phyloP scores from a whole-genome alignment of 805 yeast genomes.

The fission yeast (Schizosaccharomyces pombe) region DNA sequence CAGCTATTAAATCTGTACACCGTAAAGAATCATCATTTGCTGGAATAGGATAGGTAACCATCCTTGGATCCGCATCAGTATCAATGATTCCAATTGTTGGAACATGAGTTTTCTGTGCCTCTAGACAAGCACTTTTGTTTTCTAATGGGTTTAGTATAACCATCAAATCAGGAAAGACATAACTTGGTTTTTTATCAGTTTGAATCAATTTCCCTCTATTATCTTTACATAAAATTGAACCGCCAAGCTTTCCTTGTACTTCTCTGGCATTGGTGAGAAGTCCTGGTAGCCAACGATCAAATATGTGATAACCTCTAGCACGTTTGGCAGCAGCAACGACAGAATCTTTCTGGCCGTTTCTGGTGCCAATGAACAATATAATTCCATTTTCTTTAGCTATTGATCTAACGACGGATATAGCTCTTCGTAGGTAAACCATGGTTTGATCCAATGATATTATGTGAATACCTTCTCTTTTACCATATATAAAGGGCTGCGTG shows the following conservation, averaged over 20 bases:
- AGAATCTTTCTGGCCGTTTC: constrained; percentile 49
- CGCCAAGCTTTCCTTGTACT: constrained; percentile 20
- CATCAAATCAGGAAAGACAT: constrained; percentile 66
- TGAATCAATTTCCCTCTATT: constrained; percentile 21
- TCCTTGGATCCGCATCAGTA: constrained; percentile 74
- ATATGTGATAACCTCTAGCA: constrained; percentile 56
- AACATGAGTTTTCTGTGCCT: constrained; percentile 57
- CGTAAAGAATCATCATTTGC: constrained; percentile 84
- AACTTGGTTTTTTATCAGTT: constrained; percentile 31
- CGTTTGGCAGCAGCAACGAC: constrained; percentile 61
- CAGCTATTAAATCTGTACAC: constrained; percentile 55
- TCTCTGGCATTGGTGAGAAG: constrained; percentile 66
- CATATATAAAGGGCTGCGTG: constrained; percentile 44
- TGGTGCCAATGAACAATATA: constrained; percentile 63
- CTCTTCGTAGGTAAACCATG: constrained; percentile 46
- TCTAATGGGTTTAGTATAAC: constrained; percentile 73
- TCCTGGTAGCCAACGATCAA: constrained; percentile 84
- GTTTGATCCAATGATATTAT: constrained; percentile 80
- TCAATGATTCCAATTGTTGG: constrained; percentile 90
- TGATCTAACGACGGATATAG: constrained; percentile 64
- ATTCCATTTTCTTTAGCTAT: constrained; percentile 69
- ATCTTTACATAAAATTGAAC: neutral
- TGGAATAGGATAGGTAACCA: constrained; percentile 84
- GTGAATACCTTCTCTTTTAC: constrained; percentile 75
- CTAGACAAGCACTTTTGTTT: constrained; percentile 54